Conservation (phyloP, 192 early-diverging fungal genomes). For the Nowakowskiella sp. region DNA sequence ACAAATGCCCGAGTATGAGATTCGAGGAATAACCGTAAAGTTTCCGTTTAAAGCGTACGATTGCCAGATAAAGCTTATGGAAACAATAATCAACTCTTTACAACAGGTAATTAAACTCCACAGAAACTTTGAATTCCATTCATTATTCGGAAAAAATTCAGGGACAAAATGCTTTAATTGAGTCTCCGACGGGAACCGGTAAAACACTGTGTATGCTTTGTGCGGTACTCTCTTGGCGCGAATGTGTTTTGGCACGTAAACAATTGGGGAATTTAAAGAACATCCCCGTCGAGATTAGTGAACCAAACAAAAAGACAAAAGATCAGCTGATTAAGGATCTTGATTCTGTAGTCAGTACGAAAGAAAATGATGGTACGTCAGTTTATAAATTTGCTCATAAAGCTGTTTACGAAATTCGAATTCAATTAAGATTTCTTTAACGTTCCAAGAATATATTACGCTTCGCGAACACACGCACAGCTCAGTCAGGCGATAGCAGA, state of each 20-base stretch:
- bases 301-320: too few species aligned
- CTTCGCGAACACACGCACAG: slow-evolving; percentile 48
- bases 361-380: too few species aligned
- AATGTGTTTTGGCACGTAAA: slow-evolving; percentile 25
- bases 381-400: slow-evolving; percentile 23
- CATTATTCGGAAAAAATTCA: slow-evolving; percentile 37
- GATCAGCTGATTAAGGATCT: too few species aligned
- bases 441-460: slow-evolving; percentile 27
- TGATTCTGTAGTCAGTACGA: too few species aligned
- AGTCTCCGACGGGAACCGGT: slow-evolving; percentile 58
- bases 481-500: slow-evolving; percentile 47
- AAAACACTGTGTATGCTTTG: slow-evolving; percentile 70
- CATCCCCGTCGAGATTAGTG: too few species aligned
- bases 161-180: slow-evolving; percentile 56
- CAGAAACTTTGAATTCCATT: background rate
- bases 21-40: slow-evolving; percentile 46
- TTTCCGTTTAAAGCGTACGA: slow-evolving; percentile 64
- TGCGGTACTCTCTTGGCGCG: slow-evolving; percentile 60
- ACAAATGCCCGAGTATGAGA: slow-evolving; percentile 23
- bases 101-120: too few species aligned
- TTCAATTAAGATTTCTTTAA: background rate
- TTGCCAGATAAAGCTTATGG: slow-evolving; percentile 60
- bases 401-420: background rate
- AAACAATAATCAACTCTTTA: slow-evolving; percentile 35
- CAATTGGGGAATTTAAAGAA: slow-evolving; percentile 8